Conservation (phyloP, 768 basidiomycete genomes). For the Rhodosporidiobolus odoratus region DNA sequence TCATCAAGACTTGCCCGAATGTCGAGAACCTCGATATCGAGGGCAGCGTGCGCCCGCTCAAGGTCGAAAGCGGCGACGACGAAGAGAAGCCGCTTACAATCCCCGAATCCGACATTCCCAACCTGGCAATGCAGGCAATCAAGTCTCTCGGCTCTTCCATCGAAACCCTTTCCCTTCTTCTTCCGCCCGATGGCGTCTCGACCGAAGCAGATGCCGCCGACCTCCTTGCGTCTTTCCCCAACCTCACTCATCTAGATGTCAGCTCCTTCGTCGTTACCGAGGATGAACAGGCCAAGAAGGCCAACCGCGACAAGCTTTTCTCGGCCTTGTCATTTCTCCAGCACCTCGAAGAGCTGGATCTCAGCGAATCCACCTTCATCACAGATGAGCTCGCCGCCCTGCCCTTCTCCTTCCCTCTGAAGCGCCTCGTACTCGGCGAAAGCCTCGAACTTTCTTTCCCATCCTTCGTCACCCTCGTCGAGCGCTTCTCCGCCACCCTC, state of each 20-base stretch:
- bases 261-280: not conserved
- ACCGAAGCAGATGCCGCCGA: not conserved
- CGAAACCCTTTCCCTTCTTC: not conserved
- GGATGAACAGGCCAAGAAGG: not conserved
- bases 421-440: conserved; percentile 1
- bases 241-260: conserved; percentile 10
- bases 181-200: conserved; percentile 1
- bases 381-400: not conserved
- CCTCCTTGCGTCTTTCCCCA: not conserved
- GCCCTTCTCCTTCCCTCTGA: not conserved
- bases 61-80: not conserved
- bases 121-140: not conserved
- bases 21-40: not conserved
- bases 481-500: not conserved
- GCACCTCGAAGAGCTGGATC: conserved; percentile 14
- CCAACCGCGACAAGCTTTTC: not conserved
- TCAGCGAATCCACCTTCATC: not conserved
- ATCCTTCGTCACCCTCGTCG: conserved; percentile 1
- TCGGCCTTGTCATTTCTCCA: not conserved
- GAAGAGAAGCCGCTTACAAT: not conserved
- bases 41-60: not conserved
- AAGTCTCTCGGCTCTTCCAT: not conserved
- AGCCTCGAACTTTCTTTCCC: conserved; percentile 1
- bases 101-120: not conserved
- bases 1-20: not conserved